Evolutionary conservation across 169 alveolate species (phyloP).

Genomic region (Cryptosporidium xiaoi): DNA sequence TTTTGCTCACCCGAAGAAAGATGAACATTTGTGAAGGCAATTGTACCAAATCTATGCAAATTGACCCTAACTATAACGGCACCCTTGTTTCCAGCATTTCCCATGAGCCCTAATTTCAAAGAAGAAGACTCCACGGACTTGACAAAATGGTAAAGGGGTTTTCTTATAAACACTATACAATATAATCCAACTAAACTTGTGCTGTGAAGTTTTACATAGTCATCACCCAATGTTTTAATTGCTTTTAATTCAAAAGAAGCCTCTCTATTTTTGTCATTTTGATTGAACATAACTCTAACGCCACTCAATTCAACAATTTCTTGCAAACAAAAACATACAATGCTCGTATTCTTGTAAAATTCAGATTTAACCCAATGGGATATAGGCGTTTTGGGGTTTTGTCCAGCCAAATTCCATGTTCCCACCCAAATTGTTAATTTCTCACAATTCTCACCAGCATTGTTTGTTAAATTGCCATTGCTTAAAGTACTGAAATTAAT

Average conservation of each 20-base stretch:
- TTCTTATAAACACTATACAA: slow-evolving; percentile 83
- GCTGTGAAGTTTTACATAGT: slow-evolving; percentile 79
- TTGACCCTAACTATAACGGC: slow-evolving; percentile 84
- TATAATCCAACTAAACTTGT: slow-evolving; percentile 87
- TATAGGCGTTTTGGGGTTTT: not conserved
- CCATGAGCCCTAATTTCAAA: slow-evolving; percentile 88
- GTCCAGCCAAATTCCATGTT: slow-evolving; percentile 82
- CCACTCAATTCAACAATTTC: slow-evolving; percentile 64
- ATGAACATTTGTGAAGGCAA: slow-evolving; percentile 86
- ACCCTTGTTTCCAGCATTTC: slow-evolving; percentile 91
- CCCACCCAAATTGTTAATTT: slow-evolving; percentile 75
- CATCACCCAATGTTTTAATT: slow-evolving; percentile 58
- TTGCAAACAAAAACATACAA: slow-evolving; percentile 58
- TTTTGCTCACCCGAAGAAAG: slow-evolving; percentile 86
- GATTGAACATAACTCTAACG: slow-evolving; percentile 59
- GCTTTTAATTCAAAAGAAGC: slow-evolving; percentile 54
- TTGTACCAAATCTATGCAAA: slow-evolving; percentile 72
- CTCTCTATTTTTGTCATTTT: slow-evolving; percentile 56
- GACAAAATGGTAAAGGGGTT: slow-evolving; percentile 78
- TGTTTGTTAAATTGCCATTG: not conserved
- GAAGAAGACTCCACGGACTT: slow-evolving; percentile 81
- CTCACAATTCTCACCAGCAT: slow-evolving; percentile 5
- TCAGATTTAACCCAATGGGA: slow-evolving; percentile 10
- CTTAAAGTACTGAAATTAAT: not conserved
- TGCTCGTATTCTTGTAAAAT: slow-evolving; percentile 33